Base-by-base conservation (phyloP, 2,329 filamentous ascomycete genomes). In the Trichoderma hamatum region DNA sequence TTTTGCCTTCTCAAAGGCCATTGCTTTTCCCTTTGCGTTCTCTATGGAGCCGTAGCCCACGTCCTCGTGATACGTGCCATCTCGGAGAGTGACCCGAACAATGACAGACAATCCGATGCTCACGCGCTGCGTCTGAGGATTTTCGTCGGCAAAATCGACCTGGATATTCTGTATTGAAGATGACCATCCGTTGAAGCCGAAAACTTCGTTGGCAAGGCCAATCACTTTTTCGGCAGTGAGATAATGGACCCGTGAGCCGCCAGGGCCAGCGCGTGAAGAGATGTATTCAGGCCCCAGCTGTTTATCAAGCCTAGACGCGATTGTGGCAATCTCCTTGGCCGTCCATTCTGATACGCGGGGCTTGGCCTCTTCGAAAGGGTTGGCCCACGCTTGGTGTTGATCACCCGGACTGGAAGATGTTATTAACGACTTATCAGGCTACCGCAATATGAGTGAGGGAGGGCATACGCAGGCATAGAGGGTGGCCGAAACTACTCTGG, bases 181-280 rank as follows among this genome's bases (percentile, higher is more conserved):
- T 11, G 93, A 97, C 96, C 96, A 99, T 75, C 94, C 94, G 81
- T 97, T 97, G 84, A 97, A 97, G 11, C 94, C 94, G 81, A 97
- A 97, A 1, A 97, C 90, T 78, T 97, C 93, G 76, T 97, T 97
- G 66, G 94, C 94, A 64, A 97, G 90, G 69, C 92, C 92, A 78
- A 99, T 99, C 77, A 92, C 94, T 82, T 99, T 99, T 77, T 98
- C 95, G 1, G 94, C 94, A n/a, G 94, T 89, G 63, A 99, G 85
- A 80, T 99, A 99, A 78, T 97, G 93, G 21, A 99, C 92, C 77
- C 92, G 95, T 72, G 90, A 88, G 61, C 94, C 94, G 11, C 90
- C 91, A 14, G 94, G 91, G 2, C 96, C 96, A 16, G 91, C 85
- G 75, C 96, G 87, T 52, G 93, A 88, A 2, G 95, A 98, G 69